Percentiles rank a stretch among this genome's conserved stretches.
phyloP scores from a whole-genome alignment of 2,329 filamentous ascomycete species.

The Aspergillus tanneri region DNA sequence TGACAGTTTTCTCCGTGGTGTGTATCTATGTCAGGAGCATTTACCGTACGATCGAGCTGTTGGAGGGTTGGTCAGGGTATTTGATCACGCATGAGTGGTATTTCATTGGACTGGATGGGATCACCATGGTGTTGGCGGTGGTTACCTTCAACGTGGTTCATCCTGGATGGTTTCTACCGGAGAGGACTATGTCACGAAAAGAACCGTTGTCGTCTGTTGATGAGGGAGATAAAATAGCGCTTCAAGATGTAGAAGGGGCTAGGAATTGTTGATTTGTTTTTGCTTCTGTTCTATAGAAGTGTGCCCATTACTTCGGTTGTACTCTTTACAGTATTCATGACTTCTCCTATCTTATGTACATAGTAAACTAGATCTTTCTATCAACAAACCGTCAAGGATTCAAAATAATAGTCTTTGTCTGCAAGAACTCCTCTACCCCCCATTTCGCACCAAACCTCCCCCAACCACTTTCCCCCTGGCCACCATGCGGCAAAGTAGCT shows the following conservation, averaged over 20 bases:
- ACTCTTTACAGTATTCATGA: too few relatives aligned
- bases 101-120: conserved; percentile 52
- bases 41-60: conserved; percentile 53
- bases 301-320: too few relatives aligned
- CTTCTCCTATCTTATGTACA: too few relatives aligned
- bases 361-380: too few relatives aligned
- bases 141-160: conserved; percentile 47
- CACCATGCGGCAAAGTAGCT: conserved; percentile 59
- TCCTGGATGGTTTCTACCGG: conserved; percentile 42
- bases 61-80: conserved; percentile 52
- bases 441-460: conserved; percentile 54
- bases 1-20: conserved; percentile 44
- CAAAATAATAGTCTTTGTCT: conserved; percentile 61
- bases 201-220: not conserved
- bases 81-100: conserved; percentile 52
- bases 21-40: conserved; percentile 51
- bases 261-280: too few relatives aligned
- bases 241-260: too few relatives aligned
- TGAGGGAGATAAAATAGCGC: not conserved
- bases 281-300: too few relatives aligned
- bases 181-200: not conserved
- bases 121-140: conserved; percentile 50
- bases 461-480: conserved; percentile 59
- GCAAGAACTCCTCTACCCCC: conserved; percentile 59
- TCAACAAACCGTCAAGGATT: conserved; percentile 9